Percentiles rank a stretch among this genome's conserved stretches.
These are phyloP conservation scores for Pseudocercospora crystallina DNA, from an alignment of 2,329 filamentous ascomycete species.

Conservation along the genomic window DNA sequence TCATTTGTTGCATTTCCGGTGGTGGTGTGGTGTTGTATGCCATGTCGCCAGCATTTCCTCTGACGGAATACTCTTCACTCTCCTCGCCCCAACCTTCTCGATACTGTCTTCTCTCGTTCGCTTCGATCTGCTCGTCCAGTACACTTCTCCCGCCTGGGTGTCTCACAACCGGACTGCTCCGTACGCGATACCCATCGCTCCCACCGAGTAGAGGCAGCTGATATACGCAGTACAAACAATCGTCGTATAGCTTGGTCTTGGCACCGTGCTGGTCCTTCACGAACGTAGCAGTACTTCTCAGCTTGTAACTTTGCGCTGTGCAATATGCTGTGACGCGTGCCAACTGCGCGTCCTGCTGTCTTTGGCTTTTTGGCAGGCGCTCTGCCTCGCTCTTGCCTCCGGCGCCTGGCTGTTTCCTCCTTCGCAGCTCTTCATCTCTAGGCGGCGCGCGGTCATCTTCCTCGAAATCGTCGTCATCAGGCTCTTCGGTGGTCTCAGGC, in stretches of 20 bases:
- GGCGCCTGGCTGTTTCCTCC: slow-evolving; percentile 61
- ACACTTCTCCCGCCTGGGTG: slow-evolving; percentile 91
- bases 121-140: slow-evolving; percentile 91
- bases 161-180: slow-evolving; percentile 88
- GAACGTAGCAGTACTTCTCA: slow-evolving; percentile 84
- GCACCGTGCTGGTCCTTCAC: slow-evolving; percentile 83
- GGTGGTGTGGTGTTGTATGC: slow-evolving; percentile 19
- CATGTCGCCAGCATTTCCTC: slow-evolving; percentile 21
- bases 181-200: slow-evolving; percentile 79
- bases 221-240: slow-evolving; percentile 94
- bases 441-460: slow-evolving; percentile 58
- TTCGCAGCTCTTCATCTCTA: slow-evolving; percentile 66
- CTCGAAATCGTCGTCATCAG: slow-evolving; percentile 57
- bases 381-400: slow-evolving; percentile 86
- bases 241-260: slow-evolving; percentile 94
- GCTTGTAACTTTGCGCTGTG: slow-evolving; percentile 89
- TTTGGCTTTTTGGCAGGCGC: slow-evolving; percentile 80
- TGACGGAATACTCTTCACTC: slow-evolving; percentile 60
- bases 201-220: slow-evolving; percentile 86
- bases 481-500: slow-evolving; percentile 69
- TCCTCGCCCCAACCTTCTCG: slow-evolving; percentile 89
- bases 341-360: slow-evolving; percentile 72
- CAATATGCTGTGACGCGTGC: slow-evolving; percentile 93
- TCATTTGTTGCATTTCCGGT: slow-evolving; percentile 11
- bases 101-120: slow-evolving; percentile 84